Evolutionary conservation across 1,284 basidiomycete species (phyloP), one percentile per base, ranked within the genome.

Genomic region (Cystobasidiaceae sp.): DNA sequence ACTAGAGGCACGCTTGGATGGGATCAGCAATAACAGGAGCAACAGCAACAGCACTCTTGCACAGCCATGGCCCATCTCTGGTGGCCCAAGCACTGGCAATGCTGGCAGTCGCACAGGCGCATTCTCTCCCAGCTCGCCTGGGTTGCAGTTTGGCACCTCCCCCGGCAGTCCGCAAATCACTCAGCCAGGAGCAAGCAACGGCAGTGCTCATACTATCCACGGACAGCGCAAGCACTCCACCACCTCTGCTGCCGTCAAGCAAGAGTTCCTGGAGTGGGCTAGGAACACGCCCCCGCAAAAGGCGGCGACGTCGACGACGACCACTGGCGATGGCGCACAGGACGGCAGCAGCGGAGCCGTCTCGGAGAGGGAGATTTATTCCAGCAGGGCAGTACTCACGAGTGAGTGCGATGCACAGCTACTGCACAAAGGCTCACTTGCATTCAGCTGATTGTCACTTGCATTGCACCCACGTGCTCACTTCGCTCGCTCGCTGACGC

Each of bases 1-100:
- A 7, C 60, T 72, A 15, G 72, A 73, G 56, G 39, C 61, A 23
- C 71, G 71, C 57, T 63, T 72, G 32, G 23, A 70, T 23, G 34
- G 62, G n/a, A 66, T 62, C 72, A 43, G n/a, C n/a, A n/a, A n/a
- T n/a, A n/a, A n/a, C n/a, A n/a, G n/a, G n/a, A n/a, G n/a, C n/a
- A n/a, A n/a, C n/a, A n/a, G n/a, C n/a, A n/a, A n/a, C n/a, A n/a
- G n/a, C n/a, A n/a, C n/a, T n/a, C n/a, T n/a, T n/a, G n/a, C n/a
- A n/a, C n/a, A n/a, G n/a, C n/a, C n/a, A n/a, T n/a, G n/a, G 58
- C 60, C 9, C 54, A 48, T 7, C 60, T 4, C 66, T 68, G 7
- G 50, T 64, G 28, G 39, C 52, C 6, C n/a, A n/a, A n/a, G n/a
- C 45, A 21, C 32, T 25, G 15, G 28, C 23, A 45, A 43, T 49